A percentile compares a stretch with the other conserved stretches of the same genome.
Conservation (phyloP, 2,329 filamentous ascomycete species). For the Fusarium coicis region DNA sequence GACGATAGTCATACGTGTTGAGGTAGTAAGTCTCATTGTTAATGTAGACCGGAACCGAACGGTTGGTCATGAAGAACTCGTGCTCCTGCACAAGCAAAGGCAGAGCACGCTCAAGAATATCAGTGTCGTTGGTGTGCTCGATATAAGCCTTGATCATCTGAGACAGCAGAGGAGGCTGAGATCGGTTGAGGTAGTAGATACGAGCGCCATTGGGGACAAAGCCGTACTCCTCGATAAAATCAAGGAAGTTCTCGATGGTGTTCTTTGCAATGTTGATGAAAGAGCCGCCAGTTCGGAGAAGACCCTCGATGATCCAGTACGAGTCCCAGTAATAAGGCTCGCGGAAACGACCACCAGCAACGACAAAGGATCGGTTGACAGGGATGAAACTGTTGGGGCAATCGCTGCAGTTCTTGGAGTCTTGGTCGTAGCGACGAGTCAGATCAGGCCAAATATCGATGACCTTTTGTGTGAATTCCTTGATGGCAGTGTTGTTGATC, state of each 20-base stretch:
- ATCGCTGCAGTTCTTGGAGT: slow-evolving; percentile 62
- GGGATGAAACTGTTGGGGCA: slow-evolving; percentile 75
- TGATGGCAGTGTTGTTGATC: slow-evolving; percentile 67
- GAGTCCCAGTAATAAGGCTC: slow-evolving; percentile 80
- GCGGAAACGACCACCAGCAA: slow-evolving; percentile 76
- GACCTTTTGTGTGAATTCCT: slow-evolving; percentile 70
- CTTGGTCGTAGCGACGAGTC: slow-evolving; percentile 67
- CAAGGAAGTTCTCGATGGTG: slow-evolving; percentile 76
- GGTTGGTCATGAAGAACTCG: slow-evolving; percentile 70
- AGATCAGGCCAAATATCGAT: slow-evolving; percentile 77
- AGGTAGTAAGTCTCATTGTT: slow-evolving; percentile 62
- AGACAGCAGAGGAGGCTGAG: slow-evolving; percentile 72
- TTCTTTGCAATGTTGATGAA: slow-evolving; percentile 73
- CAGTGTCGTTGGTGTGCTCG: slow-evolving; percentile 71
- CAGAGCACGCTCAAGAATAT: slow-evolving; percentile 68
- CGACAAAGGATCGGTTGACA: slow-evolving; percentile 74
- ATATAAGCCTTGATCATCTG: slow-evolving; percentile 75
- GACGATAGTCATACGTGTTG: slow-evolving; percentile 58
- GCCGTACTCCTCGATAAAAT: slow-evolving; percentile 71
- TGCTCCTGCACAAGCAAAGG: slow-evolving; percentile 73
- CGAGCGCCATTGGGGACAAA: slow-evolving; percentile 77
- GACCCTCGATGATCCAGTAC: slow-evolving; percentile 74
- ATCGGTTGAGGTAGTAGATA: slow-evolving; percentile 74
- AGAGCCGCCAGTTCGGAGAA: slow-evolving; percentile 71
- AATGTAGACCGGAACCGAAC: slow-evolving; percentile 63